Evolutionary conservation across 345 rosid species (phyloP), one percentile per base, ranked within the genome.

Genomic region (Lepidium aucheri): DNA sequence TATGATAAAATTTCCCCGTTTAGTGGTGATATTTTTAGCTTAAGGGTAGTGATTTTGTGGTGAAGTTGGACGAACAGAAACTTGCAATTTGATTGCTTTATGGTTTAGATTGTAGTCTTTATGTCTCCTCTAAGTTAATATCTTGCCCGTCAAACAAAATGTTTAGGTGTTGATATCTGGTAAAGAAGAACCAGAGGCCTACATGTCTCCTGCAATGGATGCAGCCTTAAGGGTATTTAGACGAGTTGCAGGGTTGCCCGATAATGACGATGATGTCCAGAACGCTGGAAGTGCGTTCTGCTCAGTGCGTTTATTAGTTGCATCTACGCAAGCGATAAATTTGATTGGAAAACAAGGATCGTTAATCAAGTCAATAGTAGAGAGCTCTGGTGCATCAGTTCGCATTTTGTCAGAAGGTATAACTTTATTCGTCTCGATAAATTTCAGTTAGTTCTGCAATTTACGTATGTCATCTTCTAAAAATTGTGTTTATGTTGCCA

Each of bases 271-370:
- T 43, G 82, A 74, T 41, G 51, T 41, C 50, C 56, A 35, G 22
- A 64, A 75, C 60, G 74, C 82, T 56, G 79, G 67, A 26, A 73
- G 52, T 76, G 83, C 78, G 16, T 81, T 84, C 81, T 85, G 75
- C 73, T 88, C 95, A 11, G 68, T 85, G 15, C 77, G 84, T 65
- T 75, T 90, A 43, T 60, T 94, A 83, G 96, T 86, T 70, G 88
- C 97, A 8, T 85, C 90, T 33, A 76, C 93, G 0, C 99, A 94
- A 69, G 99, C 96, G 1, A 90, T 88, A 7, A 86, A 81, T 77
- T 79, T 94, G 36, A 94, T 94, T 32, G 97, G 99, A 41, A 94
- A 88, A 75, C 97, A 94, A 62, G 99, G 97, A 9, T 88, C 88
- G 12, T 60, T 76, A 30, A 90, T 94, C 46, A 94, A 83, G 59